Percentiles rank a stretch among this genome's conserved stretches.
phyloP scores from a whole-genome alignment of 2,329 filamentous ascomycete species.

The Penicillium sp. region DNA sequence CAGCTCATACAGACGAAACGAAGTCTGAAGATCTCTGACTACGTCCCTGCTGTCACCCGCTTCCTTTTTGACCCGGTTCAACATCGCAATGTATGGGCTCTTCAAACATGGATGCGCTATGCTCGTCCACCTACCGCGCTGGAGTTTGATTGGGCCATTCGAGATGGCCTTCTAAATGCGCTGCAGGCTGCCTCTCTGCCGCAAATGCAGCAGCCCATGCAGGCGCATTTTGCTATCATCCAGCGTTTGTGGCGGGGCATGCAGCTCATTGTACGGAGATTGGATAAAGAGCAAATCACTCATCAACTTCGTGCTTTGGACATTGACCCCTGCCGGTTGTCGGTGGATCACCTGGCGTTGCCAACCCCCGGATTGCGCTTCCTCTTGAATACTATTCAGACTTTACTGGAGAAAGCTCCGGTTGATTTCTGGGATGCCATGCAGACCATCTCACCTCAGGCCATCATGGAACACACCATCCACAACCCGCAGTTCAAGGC shows the following conservation, averaged over 20 bases:
- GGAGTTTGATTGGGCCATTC: conserved; percentile 86
- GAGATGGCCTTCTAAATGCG: conserved; percentile 66
- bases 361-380: conserved; percentile 62
- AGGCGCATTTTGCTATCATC: conserved; percentile 49
- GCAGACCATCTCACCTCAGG: conserved; percentile 73
- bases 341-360: conserved; percentile 66
- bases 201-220: neutral
- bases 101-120: conserved; percentile 65
- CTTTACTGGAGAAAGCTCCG: conserved; percentile 71
- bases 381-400: conserved; percentile 67
- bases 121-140: conserved; percentile 62
- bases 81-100: conserved; percentile 65
- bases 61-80: conserved; percentile 77
- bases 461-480: conserved; percentile 81
- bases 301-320: conserved; percentile 78
- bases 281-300: conserved; percentile 72
- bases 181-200: conserved; percentile 62
- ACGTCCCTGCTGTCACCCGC: conserved; percentile 75
- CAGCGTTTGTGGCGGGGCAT: conserved; percentile 78
- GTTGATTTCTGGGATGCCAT: conserved; percentile 86
- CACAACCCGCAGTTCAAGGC: conserved; percentile 66
- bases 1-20: conserved; percentile 74
- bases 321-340: conserved; percentile 61
- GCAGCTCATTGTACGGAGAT: conserved; percentile 67
- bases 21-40: conserved; percentile 72